Base-by-base conservation (phyloP, 345 rosid species). In the Populus euphratica region DNA sequence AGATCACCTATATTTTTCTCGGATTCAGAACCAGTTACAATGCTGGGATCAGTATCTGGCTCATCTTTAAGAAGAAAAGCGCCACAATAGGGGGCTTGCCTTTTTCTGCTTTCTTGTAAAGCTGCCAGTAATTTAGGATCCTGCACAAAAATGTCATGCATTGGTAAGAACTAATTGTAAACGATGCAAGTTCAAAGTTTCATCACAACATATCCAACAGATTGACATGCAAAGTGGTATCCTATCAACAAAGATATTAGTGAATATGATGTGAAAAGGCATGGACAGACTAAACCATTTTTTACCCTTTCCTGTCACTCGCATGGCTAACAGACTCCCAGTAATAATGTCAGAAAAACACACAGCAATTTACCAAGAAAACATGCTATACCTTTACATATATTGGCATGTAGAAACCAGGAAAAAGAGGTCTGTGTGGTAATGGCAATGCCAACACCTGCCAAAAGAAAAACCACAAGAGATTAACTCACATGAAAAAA, bases 61-160 rank as follows among this genome's bases (percentile, higher is more conserved):
- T 90, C 97, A 85, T 96, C 98, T 88, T 96, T 94, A 50, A 96
- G 80, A 86, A 96, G 98, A 87, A 96, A 94, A 33, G 99, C 97
- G 68, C 99, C 97, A 25, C 95, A 94, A 86, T 96, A 96, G 10
- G 99, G 99, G 73, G 99, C 97, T 85, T 93, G 98, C 78, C 99
- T 83, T 78, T 91, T 96, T 69, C 90, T 86, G 83, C 84, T 88
- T 85, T 96, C 99, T 76, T 94, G 99, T 71, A 96, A 86, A 78
- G 99, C 99, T 78, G 96, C 96, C 47, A 96, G 83, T 76, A 96
- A 76, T 85, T 96, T 96, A 49, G 95, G 94, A 86, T 96, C 97
- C 98, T 96, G 87, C 80, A 79, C 68, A 59, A 70, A 50, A 74
- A 50, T 13, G 33, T 31, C 9, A 17, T 36, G 18, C 33, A n/a